These are phyloP conservation scores for Ophiostoma novo-ulmi DNA, from an alignment of 2,329 filamentous ascomycete genomes.

Conservation along the genomic window DNA sequence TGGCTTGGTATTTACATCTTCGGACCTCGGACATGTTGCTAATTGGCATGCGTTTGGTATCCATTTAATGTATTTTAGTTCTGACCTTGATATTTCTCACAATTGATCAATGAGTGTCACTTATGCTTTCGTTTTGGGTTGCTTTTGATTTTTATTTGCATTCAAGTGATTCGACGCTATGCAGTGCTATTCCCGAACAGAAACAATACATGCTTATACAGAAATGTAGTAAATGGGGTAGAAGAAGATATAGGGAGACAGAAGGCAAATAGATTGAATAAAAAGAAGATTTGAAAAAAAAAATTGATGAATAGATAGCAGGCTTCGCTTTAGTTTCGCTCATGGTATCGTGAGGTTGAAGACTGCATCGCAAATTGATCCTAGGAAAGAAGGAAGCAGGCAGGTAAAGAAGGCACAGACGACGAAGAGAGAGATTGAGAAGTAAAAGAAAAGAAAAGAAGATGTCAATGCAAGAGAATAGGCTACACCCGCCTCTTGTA, in stretches of 20 bases:
- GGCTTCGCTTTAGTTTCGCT: slow-evolving; percentile 4
- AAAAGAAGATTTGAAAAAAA: background rate
- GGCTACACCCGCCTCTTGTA: slow-evolving; percentile 25
- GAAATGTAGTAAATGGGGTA: background rate
- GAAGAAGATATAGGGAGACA: background rate
- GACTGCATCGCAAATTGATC: background rate
- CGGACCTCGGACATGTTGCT: background rate
- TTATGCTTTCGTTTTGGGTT: background rate
- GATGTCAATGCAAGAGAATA: background rate
- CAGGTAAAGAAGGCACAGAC: background rate
- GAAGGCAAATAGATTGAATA: background rate
- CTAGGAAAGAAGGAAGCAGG: background rate
- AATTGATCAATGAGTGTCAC: background rate
- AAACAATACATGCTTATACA: background rate
- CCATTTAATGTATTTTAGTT: background rate
- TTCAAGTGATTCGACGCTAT: background rate
- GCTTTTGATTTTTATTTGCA: background rate
- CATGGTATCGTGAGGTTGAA: slow-evolving; percentile 20
- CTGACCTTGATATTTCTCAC: background rate
- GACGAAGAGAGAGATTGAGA: background rate
- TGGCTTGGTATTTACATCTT: background rate
- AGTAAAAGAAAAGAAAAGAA: background rate
- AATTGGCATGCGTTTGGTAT: background rate
- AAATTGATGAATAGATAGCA: background rate
- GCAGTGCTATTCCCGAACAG: background rate